phyloP scores from a whole-genome alignment of 345 rosid genomes.

The Microthlaspi erraticum region DNA sequence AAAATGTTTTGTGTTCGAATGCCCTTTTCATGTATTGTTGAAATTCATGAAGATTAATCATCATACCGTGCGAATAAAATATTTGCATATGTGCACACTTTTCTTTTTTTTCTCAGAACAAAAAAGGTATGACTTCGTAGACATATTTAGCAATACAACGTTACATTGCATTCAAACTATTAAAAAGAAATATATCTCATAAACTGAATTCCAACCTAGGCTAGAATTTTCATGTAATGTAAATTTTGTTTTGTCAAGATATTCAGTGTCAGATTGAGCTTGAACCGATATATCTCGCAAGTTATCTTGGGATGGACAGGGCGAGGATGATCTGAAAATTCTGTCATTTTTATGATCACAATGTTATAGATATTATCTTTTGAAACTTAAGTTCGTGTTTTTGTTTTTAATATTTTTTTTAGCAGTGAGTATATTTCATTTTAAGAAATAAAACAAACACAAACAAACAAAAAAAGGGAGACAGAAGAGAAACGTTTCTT shows the following conservation, averaged over 20 bases:
- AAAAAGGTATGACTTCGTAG: neutral
- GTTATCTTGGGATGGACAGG: too few relatives aligned
- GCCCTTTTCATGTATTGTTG: conserved; percentile 11
- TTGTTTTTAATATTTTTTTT: too few relatives aligned
- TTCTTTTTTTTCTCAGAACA: neutral
- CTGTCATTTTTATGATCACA: neutral
- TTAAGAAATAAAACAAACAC: conserved; percentile 2
- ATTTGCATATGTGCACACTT: neutral
- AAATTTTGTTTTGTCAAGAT: neutral
- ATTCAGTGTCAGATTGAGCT: neutral
- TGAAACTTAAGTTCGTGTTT: conserved; percentile 14
- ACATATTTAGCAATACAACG: too few relatives aligned
- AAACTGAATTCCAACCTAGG: too few relatives aligned
- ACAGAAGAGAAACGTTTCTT: conserved; percentile 31
- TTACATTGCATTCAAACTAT: too few relatives aligned
- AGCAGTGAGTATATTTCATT: neutral
- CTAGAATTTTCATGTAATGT: too few relatives aligned
- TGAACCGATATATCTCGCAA: too few relatives aligned
- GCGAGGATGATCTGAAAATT: too few relatives aligned
- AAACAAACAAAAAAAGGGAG: conserved; percentile 31
- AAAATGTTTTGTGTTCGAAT: neutral
- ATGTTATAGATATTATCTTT: conserved; percentile 15
- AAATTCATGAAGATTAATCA: neutral
- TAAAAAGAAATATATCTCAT: too few relatives aligned
- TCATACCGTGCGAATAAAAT: neutral